Evolutionary conservation across 257 asterid genomes (phyloP).

Genomic region (Scutellaria galericulata): DNA sequence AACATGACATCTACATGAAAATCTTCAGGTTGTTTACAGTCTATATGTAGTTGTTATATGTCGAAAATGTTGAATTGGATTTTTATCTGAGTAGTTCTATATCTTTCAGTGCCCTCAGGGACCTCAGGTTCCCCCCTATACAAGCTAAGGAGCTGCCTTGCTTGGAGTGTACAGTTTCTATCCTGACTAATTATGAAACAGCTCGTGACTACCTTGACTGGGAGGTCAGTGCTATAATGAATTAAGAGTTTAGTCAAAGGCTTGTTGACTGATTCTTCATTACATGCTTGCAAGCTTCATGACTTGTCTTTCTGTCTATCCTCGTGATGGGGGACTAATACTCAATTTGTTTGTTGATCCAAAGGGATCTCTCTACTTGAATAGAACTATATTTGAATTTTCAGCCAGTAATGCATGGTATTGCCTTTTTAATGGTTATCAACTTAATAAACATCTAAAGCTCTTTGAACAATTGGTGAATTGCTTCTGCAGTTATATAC

Average conservation of each 20-base stretch:
- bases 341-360: conserved; percentile 13
- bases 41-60: not conserved
- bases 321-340: conserved; percentile 9
- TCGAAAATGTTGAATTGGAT: not conserved
- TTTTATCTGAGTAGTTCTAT: conserved; percentile 12
- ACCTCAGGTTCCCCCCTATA: conserved; percentile 91
- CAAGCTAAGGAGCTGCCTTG: conserved; percentile 86
- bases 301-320: not conserved
- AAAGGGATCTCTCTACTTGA: not conserved
- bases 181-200: conserved; percentile 81
- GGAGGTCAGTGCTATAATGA: conserved; percentile 72
- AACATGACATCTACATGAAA: not conserved
- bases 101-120: conserved; percentile 82
- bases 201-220: conserved; percentile 87
- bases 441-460: conserved; percentile 10
- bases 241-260: conserved; percentile 15
- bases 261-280: not conserved
- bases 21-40: not conserved
- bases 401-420: not conserved
- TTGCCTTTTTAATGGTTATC: not conserved
- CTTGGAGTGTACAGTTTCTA: conserved; percentile 94
- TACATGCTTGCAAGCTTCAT: not conserved
- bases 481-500: not conserved
- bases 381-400: not conserved
- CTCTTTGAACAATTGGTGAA: conserved; percentile 18